These are phyloP conservation scores for Paracoccidioides lutzii DNA, from an alignment of 2,329 filamentous ascomycete genomes.

Conservation along the genomic window DNA sequence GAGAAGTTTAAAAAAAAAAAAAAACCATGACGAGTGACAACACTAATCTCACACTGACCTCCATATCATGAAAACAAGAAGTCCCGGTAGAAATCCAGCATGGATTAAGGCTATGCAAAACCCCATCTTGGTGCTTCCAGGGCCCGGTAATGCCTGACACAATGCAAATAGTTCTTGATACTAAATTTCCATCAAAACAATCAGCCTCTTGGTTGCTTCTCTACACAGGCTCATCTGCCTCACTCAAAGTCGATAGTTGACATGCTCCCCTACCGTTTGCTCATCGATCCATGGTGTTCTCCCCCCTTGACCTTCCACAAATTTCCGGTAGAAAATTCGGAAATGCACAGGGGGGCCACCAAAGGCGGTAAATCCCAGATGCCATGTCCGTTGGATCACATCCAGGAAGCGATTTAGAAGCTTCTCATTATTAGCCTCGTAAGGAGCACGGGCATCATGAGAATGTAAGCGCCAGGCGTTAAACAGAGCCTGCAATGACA, in stretches of 20 bases:
- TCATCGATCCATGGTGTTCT: constrained; percentile 55
- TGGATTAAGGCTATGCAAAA: constrained; percentile 56
- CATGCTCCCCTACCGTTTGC: constrained; percentile 41
- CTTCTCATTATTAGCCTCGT: constrained; percentile 18
- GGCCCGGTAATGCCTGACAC: constrained; percentile 54
- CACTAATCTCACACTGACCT: constrained; percentile 29
- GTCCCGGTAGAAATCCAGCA: constrained; percentile 44
- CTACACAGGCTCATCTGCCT: background rate
- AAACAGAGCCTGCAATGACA: constrained; percentile 8
- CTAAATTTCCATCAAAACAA: constrained; percentile 23
- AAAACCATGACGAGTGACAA: background rate
- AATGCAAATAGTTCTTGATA: constrained; percentile 62
- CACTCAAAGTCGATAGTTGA: background rate
- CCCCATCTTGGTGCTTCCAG: constrained; percentile 57
- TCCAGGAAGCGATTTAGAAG: constrained; percentile 20
- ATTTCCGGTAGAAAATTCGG: constrained; percentile 51
- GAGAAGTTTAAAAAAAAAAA: background rate
- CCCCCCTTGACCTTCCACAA: constrained; percentile 37
- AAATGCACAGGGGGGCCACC: constrained; percentile 60
- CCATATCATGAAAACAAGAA: constrained; percentile 53
- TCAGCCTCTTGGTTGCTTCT: background rate
- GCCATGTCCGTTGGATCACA: constrained; percentile 37
- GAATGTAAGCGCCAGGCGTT: constrained; percentile 3
- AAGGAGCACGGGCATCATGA: constrained; percentile 3
- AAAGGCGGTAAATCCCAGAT: constrained; percentile 53